phyloP scores from a whole-genome alignment of 2,329 filamentous ascomycete species.

The Penicillium sp. region DNA sequence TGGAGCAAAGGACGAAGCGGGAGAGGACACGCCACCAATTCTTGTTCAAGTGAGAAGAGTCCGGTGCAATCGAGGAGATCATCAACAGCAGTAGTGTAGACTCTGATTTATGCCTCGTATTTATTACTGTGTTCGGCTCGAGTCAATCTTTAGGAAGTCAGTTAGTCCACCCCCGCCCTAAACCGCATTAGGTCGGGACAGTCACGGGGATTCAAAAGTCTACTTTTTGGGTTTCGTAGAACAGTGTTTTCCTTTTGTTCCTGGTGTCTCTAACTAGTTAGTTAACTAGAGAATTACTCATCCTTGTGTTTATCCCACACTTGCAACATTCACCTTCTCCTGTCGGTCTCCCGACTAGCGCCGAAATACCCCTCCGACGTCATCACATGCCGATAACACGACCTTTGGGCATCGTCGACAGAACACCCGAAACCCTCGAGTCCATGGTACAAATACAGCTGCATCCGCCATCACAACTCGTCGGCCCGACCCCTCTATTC shows the following conservation, averaged over 20 bases:
- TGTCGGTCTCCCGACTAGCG: conserved; percentile 6
- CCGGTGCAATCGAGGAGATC: conserved; percentile 19
- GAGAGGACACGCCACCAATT: conserved; percentile 26
- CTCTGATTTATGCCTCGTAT: not conserved
- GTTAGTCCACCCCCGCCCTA: conserved; percentile 17
- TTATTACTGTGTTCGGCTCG: conserved; percentile 2
- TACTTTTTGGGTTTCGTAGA: not conserved
- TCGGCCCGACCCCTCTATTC: not conserved
- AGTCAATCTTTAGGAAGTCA: not conserved
- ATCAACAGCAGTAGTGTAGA: conserved; percentile 15
- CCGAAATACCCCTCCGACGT: conserved; percentile 21
- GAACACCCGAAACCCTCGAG: not conserved
- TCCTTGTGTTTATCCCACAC: not conserved
- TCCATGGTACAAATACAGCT: not conserved
- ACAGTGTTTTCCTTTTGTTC: not conserved
- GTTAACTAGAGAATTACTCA: too few species aligned
- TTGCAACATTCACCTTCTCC: not conserved
- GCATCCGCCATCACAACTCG: not conserved
- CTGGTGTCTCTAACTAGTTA: not conserved
- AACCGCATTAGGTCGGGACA: conserved; percentile 9
- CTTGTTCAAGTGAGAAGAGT: conserved; percentile 15
- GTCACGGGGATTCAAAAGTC: conserved; percentile 8
- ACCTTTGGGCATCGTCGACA: not conserved
- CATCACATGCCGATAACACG: conserved; percentile 14
- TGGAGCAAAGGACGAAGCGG: conserved; percentile 34